Percentiles rank a stretch among this genome's conserved stretches.
Conservation (phyloP, 164 flowering plant species). For the Malania oleifera region DNA sequence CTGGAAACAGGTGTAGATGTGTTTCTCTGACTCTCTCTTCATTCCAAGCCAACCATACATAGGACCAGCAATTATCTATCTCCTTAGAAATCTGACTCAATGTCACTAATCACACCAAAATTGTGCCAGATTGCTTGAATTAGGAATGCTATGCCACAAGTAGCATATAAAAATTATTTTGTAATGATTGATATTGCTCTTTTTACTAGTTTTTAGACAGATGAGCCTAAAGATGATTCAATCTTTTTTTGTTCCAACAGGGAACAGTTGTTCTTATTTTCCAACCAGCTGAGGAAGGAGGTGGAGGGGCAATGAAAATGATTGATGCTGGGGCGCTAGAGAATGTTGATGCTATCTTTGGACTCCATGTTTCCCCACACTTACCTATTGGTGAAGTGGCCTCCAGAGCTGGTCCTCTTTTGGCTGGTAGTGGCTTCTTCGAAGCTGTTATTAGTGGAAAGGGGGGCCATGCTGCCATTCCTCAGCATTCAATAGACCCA, state of each 20-base stretch:
- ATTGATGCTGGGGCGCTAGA: conserved; percentile 49
- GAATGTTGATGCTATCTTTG: conserved; percentile 65
- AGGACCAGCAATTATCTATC: no score
- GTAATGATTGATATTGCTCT: no score
- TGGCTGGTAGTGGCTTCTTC: conserved; percentile 74
- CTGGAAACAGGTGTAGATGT: no score
- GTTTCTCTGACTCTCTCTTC: no score
- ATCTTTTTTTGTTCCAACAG: conserved; percentile 22
- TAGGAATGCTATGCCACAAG: no score
- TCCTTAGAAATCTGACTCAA: no score
- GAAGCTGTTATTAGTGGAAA: conserved; percentile 69
- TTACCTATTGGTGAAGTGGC: conserved; percentile 47
- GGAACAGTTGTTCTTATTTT: conserved; percentile 80
- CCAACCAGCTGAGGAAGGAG: conserved; percentile 87
- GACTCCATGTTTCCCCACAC: conserved; percentile 42
- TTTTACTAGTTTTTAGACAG: neutral
- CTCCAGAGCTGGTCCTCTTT: conserved; percentile 52
- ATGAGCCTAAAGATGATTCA: no score
- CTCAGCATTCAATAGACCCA: conserved; percentile 75
- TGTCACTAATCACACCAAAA: no score
- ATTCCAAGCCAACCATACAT: no score
- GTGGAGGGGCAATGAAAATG: conserved; percentile 67
- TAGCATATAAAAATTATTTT: no score
- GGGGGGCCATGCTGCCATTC: conserved; percentile 86
- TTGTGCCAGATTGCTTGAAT: no score